These are phyloP conservation scores for Brassica juncea DNA, from an alignment of 345 rosid genomes.

Conservation along the genomic window DNA sequence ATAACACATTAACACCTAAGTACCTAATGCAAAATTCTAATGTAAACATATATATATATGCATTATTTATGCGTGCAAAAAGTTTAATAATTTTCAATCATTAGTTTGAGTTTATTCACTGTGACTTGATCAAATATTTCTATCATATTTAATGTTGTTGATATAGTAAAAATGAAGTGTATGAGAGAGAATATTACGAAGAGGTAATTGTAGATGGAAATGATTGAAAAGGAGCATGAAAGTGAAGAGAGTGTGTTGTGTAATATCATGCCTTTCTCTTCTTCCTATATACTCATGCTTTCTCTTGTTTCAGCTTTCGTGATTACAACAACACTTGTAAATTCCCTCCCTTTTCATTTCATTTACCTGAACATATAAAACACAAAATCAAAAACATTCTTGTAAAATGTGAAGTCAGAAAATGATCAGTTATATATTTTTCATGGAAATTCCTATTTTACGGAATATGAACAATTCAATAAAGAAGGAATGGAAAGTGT, in stretches of 20 bases:
- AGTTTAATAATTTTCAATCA: conserved; percentile 27
- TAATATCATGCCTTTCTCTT: conserved; percentile 28
- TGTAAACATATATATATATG: neutral
- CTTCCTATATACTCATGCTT: conserved; percentile 29
- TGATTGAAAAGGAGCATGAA: conserved; percentile 25
- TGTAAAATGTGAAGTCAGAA: conserved; percentile 27
- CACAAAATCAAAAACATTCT: neutral
- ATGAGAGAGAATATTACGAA: conserved; percentile 3
- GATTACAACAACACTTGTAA: conserved; percentile 37
- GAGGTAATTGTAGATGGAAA: conserved; percentile 8
- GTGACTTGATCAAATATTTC: neutral
- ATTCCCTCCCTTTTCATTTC: neutral
- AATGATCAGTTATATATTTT: conserved; percentile 23
- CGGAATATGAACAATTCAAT: conserved; percentile 3
- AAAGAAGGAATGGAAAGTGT: conserved; percentile 24
- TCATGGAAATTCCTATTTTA: neutral
- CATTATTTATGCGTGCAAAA: conserved; percentile 26
- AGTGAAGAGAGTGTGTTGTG: conserved; percentile 20
- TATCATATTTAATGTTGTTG: neutral
- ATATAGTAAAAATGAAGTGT: neutral
- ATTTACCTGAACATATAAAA: neutral
- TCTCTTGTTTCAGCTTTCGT: conserved; percentile 36
- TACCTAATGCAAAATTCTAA: neutral
- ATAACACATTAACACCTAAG: conserved; percentile 4
- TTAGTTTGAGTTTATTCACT: conserved; percentile 5